phyloP scores from a whole-genome alignment of 495 filamentous ascomycete genomes.

The Podospora comata region DNA sequence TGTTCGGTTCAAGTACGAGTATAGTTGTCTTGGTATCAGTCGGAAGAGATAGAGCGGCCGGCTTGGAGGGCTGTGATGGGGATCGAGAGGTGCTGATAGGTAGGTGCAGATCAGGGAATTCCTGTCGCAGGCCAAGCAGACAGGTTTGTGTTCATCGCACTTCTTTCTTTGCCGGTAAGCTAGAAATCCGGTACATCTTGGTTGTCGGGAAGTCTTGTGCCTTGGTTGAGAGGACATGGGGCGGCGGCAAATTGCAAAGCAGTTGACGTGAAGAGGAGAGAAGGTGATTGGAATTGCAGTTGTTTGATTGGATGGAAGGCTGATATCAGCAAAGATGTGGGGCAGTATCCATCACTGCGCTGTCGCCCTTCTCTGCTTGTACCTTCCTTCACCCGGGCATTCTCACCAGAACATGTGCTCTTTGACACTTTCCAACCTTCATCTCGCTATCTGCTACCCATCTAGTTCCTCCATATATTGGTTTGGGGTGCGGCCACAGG shows the following conservation, averaged over 20 bases:
- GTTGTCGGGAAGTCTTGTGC: not conserved
- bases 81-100: not conserved
- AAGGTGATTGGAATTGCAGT: not conserved
- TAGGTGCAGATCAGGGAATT: slow-evolving; percentile 4
- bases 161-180: not conserved
- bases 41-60: too few relatives aligned
- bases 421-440: not conserved
- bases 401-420: not conserved
- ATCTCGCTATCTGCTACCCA: too few relatives aligned
- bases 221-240: not conserved
- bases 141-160: not conserved
- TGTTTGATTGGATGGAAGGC: not conserved
- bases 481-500: too few relatives aligned
- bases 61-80: too few relatives aligned
- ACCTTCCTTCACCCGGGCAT: not conserved
- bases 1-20: too few relatives aligned
- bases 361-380: not conserved
- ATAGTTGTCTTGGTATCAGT: too few relatives aligned
- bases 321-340: not conserved
- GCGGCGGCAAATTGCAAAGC: not conserved
- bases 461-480: too few relatives aligned
- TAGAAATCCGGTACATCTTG: not conserved
- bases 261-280: not conserved
- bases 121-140: slow-evolving; percentile 1
- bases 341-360: not conserved